Percentiles rank a stretch among this genome's conserved stretches.
Conservation (phyloP, 2,329 filamentous ascomycete genomes). For the Penicillium polonicum region DNA sequence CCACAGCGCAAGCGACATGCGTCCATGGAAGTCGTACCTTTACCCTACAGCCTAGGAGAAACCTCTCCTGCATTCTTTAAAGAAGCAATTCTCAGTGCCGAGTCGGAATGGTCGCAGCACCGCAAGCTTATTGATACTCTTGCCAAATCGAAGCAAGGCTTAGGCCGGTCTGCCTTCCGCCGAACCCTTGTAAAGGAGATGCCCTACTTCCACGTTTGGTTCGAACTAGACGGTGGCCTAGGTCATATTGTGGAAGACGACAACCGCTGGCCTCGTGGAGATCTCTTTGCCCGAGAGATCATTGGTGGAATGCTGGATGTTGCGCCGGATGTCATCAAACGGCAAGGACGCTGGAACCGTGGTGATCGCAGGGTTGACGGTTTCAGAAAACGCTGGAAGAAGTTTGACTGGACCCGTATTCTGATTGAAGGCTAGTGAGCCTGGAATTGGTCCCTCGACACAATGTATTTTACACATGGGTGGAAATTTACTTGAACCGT, state of each 20-base stretch:
- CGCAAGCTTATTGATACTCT: constrained; percentile 89
- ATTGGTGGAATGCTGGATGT: constrained; percentile 88
- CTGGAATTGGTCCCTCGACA: neutral
- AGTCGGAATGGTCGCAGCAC: constrained; percentile 95
- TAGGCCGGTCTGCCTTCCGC: constrained; percentile 80
- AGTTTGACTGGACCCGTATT: constrained; percentile 83
- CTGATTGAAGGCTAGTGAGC: constrained; percentile 49
- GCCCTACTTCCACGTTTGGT: constrained; percentile 99
- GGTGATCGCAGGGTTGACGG: constrained; percentile 67
- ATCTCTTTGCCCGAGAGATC: constrained; percentile 88
- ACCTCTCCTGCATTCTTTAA: constrained; percentile 92
- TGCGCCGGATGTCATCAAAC: constrained; percentile 79
- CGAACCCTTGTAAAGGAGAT: constrained; percentile 85
- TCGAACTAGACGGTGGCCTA: constrained; percentile 83
- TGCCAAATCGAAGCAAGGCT: constrained; percentile 55
- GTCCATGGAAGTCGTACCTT: constrained; percentile 78
- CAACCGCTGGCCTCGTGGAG: constrained; percentile 80
- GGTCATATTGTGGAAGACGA: constrained; percentile 90
- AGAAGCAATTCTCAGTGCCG: constrained; percentile 83
- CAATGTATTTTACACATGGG: neutral
- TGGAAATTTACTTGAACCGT: neutral
- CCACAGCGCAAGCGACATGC: constrained; percentile 79
- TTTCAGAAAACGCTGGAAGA: constrained; percentile 82
- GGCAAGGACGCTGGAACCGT: constrained; percentile 79
- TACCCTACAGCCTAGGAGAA: constrained; percentile 87